Conservation (phyloP, 2,329 filamentous ascomycete genomes). For the Metarhizium brunneum region DNA sequence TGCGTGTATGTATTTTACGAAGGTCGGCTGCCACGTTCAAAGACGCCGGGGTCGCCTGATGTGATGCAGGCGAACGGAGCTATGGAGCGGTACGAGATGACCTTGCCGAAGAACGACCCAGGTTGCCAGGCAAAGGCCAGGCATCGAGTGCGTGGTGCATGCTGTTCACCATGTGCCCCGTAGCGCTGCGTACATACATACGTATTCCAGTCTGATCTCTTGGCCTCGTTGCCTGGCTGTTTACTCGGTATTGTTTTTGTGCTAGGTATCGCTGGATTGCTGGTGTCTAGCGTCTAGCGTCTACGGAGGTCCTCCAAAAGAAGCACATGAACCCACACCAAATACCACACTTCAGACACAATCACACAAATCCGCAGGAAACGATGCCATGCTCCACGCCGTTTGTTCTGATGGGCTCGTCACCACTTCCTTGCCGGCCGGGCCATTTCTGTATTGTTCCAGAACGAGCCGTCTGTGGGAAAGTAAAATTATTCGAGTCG, state of each 20-base stretch:
- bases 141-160: too few species aligned
- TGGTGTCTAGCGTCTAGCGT: too few species aligned
- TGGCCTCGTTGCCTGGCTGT: too few species aligned
- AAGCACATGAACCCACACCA: not conserved
- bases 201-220: too few species aligned
- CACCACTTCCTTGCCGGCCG: not conserved
- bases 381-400: not conserved
- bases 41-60: not conserved
- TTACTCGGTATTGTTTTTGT: too few species aligned
- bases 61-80: not conserved
- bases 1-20: not conserved
- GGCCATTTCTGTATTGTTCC: not conserved
- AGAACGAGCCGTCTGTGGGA: not conserved
- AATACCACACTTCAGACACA: not conserved
- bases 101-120: too few species aligned
- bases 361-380: not conserved
- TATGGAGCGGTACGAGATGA: too few species aligned
- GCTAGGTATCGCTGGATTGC: not conserved
- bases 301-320: not conserved
- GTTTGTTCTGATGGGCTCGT: not conserved
- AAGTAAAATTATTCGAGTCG: not conserved
- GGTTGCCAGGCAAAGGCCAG: not conserved
- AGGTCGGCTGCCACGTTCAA: not conserved
- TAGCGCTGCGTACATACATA: too few species aligned
- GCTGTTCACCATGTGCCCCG: too few species aligned